Percentiles rank a stretch among this genome's conserved stretches.
phyloP scores from a whole-genome alignment of 352 stramenopile genomes.

The Phytophthora ohioensis region DNA sequence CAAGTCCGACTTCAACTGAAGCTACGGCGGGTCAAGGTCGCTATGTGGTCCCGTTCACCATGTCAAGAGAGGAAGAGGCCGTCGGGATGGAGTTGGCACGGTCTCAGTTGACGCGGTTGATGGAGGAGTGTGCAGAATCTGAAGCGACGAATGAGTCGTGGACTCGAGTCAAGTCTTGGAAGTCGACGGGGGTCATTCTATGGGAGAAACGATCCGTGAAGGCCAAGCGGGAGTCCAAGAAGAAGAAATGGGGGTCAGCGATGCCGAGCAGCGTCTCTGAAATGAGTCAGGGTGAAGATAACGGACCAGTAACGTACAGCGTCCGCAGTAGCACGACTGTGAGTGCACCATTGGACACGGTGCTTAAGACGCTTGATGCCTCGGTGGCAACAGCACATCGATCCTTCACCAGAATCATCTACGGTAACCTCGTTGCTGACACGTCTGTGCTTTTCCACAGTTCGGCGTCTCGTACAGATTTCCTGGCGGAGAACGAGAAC shows the following conservation, averaged over 20 bases:
- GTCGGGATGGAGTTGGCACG: constrained; percentile 35
- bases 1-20: constrained; percentile 3
- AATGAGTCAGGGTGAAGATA: constrained; percentile 5
- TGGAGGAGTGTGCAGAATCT: constrained; percentile 42
- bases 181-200: constrained; percentile 43
- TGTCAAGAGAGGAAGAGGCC: constrained; percentile 56
- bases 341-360: constrained; percentile 53
- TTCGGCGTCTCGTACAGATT: constrained; percentile 27
- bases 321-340: constrained; percentile 72
- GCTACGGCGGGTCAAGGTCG: constrained; percentile 38
- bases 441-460: constrained; percentile 81
- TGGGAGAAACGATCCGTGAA: constrained; percentile 61
- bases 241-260: constrained; percentile 22
- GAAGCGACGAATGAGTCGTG: constrained; percentile 13
- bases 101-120: constrained; percentile 38
- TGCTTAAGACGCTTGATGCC: constrained; percentile 73
- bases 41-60: constrained; percentile 62
- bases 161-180: constrained; percentile 43
- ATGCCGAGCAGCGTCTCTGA: constrained; percentile 1
- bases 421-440: constrained; percentile 73
- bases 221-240: constrained; percentile 23
- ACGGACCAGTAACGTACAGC: constrained; percentile 42
- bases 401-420: constrained; percentile 82
- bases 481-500: constrained; percentile 5
- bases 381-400: constrained; percentile 63